Percentiles rank a stretch among this genome's conserved stretches.
Conservation (phyloP, 2,329 filamentous ascomycete genomes). For the Zarea fungicola region DNA sequence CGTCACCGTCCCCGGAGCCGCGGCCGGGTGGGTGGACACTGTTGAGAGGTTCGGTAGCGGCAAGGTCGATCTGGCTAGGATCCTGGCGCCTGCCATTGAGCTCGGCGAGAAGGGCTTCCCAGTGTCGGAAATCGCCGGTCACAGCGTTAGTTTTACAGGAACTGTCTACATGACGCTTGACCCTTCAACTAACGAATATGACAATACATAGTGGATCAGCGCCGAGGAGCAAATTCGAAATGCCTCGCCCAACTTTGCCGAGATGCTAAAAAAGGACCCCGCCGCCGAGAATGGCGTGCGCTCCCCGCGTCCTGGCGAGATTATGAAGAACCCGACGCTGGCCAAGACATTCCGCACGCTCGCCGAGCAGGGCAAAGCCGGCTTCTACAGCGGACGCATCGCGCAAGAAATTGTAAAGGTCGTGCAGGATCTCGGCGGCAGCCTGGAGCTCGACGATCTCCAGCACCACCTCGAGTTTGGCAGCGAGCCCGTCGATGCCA, state of each 20-base stretch:
- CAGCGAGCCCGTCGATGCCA: slow-evolving; percentile 76
- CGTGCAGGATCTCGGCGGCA: slow-evolving; percentile 68
- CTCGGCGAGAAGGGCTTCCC: slow-evolving; percentile 86
- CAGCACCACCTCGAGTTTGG: slow-evolving; percentile 63
- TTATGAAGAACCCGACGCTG: slow-evolving; percentile 80
- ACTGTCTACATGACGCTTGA: background rate
- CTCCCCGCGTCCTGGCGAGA: slow-evolving; percentile 73
- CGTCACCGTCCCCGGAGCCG: slow-evolving; percentile 82
- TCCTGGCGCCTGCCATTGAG: slow-evolving; percentile 77
- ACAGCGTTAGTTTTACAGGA: slow-evolving; percentile 49
- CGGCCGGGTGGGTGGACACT: slow-evolving; percentile 89
- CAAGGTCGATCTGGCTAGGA: slow-evolving; percentile 68
- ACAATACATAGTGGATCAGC: slow-evolving; percentile 70
- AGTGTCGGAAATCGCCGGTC: slow-evolving; percentile 72
- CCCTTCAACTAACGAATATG: background rate
- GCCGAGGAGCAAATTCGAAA: slow-evolving; percentile 58
- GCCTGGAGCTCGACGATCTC: slow-evolving; percentile 74
- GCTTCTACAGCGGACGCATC: slow-evolving; percentile 84
- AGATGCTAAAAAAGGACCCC: slow-evolving; percentile 80
- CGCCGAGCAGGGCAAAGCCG: slow-evolving; percentile 75
- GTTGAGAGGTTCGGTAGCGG: slow-evolving; percentile 86
- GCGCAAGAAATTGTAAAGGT: slow-evolving; percentile 78
- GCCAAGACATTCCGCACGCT: slow-evolving; percentile 77
- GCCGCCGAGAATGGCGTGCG: slow-evolving; percentile 63
- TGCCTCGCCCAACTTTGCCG: slow-evolving; percentile 79